Evolutionary conservation across 108 stramenopile species (phyloP).

Genomic region (Fragilaria crotonensis): DNA sequence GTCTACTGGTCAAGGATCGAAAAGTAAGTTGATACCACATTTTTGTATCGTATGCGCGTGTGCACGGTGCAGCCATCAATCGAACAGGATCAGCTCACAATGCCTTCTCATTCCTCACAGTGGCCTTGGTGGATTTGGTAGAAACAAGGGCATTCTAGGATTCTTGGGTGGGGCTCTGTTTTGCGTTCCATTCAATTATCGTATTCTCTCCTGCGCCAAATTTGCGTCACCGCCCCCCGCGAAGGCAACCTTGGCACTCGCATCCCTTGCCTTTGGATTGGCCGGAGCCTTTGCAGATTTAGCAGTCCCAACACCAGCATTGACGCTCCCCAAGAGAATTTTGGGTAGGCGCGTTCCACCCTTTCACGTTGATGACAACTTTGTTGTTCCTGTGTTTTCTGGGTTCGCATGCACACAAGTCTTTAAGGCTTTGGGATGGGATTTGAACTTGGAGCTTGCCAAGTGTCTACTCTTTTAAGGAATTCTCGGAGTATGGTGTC

Average conservation of each 20-base stretch:
- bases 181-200: constrained; percentile 74
- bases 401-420: constrained; percentile 62
- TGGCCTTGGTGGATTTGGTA: constrained; percentile 71
- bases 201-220: constrained; percentile 50
- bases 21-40: constrained; percentile 27
- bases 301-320: constrained; percentile 74
- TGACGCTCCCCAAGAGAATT: constrained; percentile 64
- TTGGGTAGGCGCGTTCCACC: constrained; percentile 65
- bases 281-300: constrained; percentile 85
- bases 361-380: constrained; percentile 87
- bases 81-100: too few species aligned
- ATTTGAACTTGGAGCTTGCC: constrained; percentile 30
- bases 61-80: too few species aligned
- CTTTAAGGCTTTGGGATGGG: constrained; percentile 44
- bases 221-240: constrained; percentile 29
- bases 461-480: constrained; percentile 31
- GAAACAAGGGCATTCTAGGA: constrained; percentile 80
- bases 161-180: constrained; percentile 71
- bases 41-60: too few species aligned
- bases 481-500: too few species aligned
- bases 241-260: constrained; percentile 22
- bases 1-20: constrained; percentile 79
- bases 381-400: constrained; percentile 68
- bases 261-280: constrained; percentile 51
- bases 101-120: too few species aligned